These are phyloP conservation scores for Naganishia onofrii DNA, from an alignment of 768 basidiomycete genomes.

Conservation along the genomic window DNA sequence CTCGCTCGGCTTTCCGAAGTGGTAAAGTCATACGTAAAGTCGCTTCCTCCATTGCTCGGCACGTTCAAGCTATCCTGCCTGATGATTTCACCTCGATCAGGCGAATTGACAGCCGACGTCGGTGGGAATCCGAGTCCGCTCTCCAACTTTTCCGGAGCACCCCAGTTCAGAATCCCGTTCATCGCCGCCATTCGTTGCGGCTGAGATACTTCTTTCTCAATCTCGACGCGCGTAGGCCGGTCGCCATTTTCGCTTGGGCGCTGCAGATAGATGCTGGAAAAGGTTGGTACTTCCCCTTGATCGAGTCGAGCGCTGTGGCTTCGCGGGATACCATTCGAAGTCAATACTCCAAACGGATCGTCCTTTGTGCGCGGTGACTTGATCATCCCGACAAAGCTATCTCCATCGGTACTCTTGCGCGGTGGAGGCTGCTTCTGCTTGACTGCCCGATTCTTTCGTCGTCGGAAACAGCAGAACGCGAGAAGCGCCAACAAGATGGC, in stretches of 20 bases:
- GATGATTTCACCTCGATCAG: constrained; percentile 47
- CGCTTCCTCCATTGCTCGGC: constrained; percentile 39
- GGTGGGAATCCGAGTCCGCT: constrained; percentile 7
- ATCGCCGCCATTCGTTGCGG: constrained; percentile 44
- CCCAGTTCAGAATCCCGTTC: constrained; percentile 47
- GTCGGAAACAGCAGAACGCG: constrained; percentile 45
- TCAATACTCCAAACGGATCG: constrained; percentile 39
- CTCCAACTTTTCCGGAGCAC: constrained; percentile 13
- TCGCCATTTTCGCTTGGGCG: constrained; percentile 29
- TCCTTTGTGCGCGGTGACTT: constrained; percentile 38
- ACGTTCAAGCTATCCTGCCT: constrained; percentile 29
- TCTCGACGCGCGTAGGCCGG: constrained; percentile 28
- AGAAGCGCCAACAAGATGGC: constrained; percentile 41
- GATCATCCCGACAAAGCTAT: constrained; percentile 42
- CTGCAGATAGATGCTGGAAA: constrained; percentile 40
- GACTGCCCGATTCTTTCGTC: constrained; percentile 33
- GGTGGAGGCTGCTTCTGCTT: constrained; percentile 31
- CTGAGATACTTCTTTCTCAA: constrained; percentile 31
- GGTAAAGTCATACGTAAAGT: constrained; percentile 47
- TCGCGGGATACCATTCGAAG: constrained; percentile 23
- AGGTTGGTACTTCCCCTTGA: constrained; percentile 41
- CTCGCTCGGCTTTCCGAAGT: constrained; percentile 44
- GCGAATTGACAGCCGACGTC: constrained; percentile 33
- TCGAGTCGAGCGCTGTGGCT: constrained; percentile 32
- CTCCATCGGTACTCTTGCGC: constrained; percentile 35